A percentile compares a stretch with the other conserved stretches of the same genome.
These are phyloP conservation scores for Tulasnella sp. DNA, from an alignment of 768 basidiomycete species.

Conservation along the genomic window DNA sequence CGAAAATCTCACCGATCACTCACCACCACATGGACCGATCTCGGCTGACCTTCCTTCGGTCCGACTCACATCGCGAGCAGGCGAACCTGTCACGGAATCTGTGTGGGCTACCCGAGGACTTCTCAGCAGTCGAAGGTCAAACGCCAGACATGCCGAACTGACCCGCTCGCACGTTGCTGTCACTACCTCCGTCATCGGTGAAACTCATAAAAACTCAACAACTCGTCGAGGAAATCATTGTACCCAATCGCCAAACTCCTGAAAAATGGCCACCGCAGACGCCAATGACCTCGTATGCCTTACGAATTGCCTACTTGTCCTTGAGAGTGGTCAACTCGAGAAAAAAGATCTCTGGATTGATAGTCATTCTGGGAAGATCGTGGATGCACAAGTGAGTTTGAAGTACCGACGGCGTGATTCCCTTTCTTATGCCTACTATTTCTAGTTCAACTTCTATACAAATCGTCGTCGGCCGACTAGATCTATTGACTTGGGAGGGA, in stretches of 20 bases:
- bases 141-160: neutral
- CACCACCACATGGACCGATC: neutral
- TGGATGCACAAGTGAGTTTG: constrained; percentile 68
- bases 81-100: neutral
- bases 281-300: constrained; percentile 68
- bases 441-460: constrained; percentile 50
- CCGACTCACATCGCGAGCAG: no score
- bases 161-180: neutral
- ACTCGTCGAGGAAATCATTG: neutral
- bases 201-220: neutral
- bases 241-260: neutral
- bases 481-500: constrained; percentile 60
- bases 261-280: neutral
- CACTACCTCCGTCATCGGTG: neutral
- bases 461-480: constrained; percentile 48
- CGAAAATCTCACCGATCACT: neutral
- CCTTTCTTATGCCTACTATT: neutral
- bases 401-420: constrained; percentile 13
- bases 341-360: constrained; percentile 78
- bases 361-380: constrained; percentile 55
- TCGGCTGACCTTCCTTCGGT: neutral
- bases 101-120: neutral
- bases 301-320: constrained; percentile 73
- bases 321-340: constrained; percentile 66
- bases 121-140: neutral